Conservation (phyloP, 2,329 filamentous ascomycete species). For the Fusarium palustre region DNA sequence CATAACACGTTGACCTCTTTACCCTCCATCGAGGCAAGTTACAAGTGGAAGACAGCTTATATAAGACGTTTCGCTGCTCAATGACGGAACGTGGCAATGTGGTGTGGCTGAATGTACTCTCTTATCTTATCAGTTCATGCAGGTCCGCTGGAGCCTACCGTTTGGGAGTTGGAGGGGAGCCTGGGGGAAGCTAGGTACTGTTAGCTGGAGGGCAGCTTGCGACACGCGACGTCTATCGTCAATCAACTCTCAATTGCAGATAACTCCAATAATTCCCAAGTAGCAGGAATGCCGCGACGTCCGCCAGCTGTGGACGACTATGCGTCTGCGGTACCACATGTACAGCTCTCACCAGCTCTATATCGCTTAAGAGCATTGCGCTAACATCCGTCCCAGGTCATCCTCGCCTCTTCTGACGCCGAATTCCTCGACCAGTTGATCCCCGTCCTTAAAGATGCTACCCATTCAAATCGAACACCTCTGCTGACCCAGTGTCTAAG, state of each 20-base stretch:
- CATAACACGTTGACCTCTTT: background rate
- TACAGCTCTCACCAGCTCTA: conserved; percentile 43
- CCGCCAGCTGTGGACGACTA: conserved; percentile 61
- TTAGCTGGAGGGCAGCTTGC: conserved; percentile 20
- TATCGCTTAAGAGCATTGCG: conserved; percentile 1
- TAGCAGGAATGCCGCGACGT: conserved; percentile 58
- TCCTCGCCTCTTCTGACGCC: conserved; percentile 88
- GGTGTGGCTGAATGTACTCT: background rate
- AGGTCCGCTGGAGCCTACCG: conserved; percentile 2
- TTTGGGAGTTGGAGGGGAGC: conserved; percentile 13
- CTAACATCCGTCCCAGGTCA: conserved; percentile 71
- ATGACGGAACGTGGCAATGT: background rate
- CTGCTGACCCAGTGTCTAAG: conserved; percentile 77
- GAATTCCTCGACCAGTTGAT: conserved; percentile 98
- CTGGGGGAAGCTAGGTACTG: conserved; percentile 22
- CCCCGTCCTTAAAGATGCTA: conserved; percentile 91
- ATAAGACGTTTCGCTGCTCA: background rate
- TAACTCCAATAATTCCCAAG: conserved; percentile 17
- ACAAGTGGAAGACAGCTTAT: background rate
- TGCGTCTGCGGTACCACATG: conserved; percentile 60
- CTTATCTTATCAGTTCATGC: conserved; percentile 11
- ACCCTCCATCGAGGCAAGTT: background rate
- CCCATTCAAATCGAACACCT: conserved; percentile 76
- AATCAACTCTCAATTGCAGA: conserved; percentile 24
- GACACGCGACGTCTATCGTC: conserved; percentile 34